Evolutionary conservation across 2,329 filamentous ascomycete genomes (phyloP), one percentile per base, ranked within the genome.

Genomic region (Xylariaceae sp.): DNA sequence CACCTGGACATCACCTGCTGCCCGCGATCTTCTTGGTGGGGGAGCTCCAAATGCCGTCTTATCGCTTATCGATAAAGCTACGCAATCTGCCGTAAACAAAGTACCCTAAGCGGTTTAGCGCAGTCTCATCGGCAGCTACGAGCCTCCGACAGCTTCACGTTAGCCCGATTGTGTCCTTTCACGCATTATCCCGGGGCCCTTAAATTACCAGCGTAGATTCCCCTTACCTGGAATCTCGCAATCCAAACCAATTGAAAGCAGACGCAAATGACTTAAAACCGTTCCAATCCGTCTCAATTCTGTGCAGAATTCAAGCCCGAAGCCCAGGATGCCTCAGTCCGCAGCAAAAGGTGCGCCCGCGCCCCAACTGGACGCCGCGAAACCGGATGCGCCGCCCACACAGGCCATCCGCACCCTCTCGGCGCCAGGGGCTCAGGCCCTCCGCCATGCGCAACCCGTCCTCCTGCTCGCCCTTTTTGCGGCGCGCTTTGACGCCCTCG

Each of bases 381-480:
- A 68, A 51, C 58, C 58, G 30, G 66, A 65, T 53, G 53, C 66
- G 42, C 63, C 66, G 9, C 23, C 23, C 23, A 70, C 76, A 15
- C 71, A 74, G 17, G 72, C 77, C 2, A 68, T 80, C 59, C 69
- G 73, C 30, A 70, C 74, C 39, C 66, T 76, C 55, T 68, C 74
- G 57, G 74, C 70, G 39, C 69, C 74, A 13, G 64, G 72, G 50
- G 76, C 78, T 8, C 71, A 76, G 59, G 71, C 81, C 18, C 82
- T 88, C 69, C 83, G 87, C 10, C 80, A 90, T 68, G 73, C 85
- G 17, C 89, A 95, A 66, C 87, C 89, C 0, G 74, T 81, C 30
- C 74, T 91, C 9, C 78, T 95, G 35, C 79, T 90, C 35, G 81
- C 80, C 8, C 74, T 88, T 42, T 86, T 88, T 70, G 79, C 81